phyloP scores from a whole-genome alignment of 352 stramenopile species.

The Pythium brachiatum region DNA sequence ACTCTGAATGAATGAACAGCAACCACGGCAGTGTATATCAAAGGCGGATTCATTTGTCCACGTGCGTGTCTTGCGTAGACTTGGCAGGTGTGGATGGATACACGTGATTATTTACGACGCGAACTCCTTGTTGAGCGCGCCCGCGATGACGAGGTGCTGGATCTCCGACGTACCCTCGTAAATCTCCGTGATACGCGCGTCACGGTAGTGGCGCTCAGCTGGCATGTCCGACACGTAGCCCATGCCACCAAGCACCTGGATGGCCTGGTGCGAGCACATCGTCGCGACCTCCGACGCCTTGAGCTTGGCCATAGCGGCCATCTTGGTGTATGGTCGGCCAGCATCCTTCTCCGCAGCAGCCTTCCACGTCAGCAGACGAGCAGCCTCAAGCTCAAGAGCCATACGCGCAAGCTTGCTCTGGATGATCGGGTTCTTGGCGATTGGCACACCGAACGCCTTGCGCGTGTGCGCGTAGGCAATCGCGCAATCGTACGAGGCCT shows the following conservation, averaged over 20 bases:
- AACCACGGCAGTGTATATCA: no score
- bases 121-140: conserved; percentile 96
- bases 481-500: conserved; percentile 94
- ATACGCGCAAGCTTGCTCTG: conserved; percentile 94
- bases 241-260: conserved; percentile 95
- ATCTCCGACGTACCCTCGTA: conserved; percentile 98
- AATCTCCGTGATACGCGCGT: conserved; percentile 97
- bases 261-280: conserved; percentile 95
- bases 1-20: no score
- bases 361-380: conserved; percentile 93
- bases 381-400: conserved; percentile 90
- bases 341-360: conserved; percentile 92
- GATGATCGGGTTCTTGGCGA: conserved; percentile 88
- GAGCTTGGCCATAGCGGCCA: conserved; percentile 97
- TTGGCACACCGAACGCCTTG: conserved; percentile 93
- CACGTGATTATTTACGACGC: conserved; percentile 34
- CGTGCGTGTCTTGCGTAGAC: not conserved
- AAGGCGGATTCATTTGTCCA: not conserved
- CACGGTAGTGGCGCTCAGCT: conserved; percentile 95
- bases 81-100: not conserved
- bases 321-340: conserved; percentile 87
- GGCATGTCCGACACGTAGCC: conserved; percentile 98
- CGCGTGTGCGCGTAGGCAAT: conserved; percentile 94
- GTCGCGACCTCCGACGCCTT: conserved; percentile 94
- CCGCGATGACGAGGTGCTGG: conserved; percentile 95